Evolutionary conservation across 2,329 filamentous ascomycete genomes (phyloP), one percentile per base, ranked within the genome.

Genomic region (Raffaelea albimanens): DNA sequence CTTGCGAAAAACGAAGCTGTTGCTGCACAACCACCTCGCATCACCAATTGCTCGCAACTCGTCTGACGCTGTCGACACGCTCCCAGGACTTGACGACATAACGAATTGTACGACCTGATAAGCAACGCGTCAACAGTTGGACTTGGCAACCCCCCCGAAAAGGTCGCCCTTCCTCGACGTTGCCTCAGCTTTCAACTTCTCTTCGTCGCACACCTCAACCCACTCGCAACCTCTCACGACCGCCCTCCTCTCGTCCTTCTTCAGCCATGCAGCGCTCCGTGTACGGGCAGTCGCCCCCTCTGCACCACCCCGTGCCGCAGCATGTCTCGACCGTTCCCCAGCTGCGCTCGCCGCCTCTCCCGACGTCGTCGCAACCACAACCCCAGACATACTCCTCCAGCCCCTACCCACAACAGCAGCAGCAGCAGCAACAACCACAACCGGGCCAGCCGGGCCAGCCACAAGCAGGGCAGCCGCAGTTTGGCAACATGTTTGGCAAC

Each of bases 291-390:
- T 95, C 89, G 25, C 91, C 90, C 63, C 90, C 91, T 56, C 82
- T 97, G 58, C 93, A 97, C 68, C 93, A 97, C 65, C 93, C 93
- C 50, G 89, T 97, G 50, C 93, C 93, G 53, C 93, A 98, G 68
- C 93, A 98, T 75, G 91, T 97, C 60, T 97, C 93, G 62, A 95
- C 90, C 50, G 93, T 98, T 44, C 93, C 93, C 40, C 93, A 97
- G 70, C 82, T 98, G 64, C 83, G 94, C 66, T 97, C 93, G 50
- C 93, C 93, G 52, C 91, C 87, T 50, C 86, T 88, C 52, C 90
- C 87, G 34, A 75, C 76, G 45, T 78, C 81, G 34, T 76, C 76
- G 49, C 82, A 81, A 55, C 81, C 82, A 49, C 83, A 86, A 60
- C 76, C 80, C 33, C 78, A 81, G 56, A 75, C 76, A 52, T 71